Conservation (phyloP, 1,284 basidiomycete genomes). For the Lentinula novae-zelandiae region DNA sequence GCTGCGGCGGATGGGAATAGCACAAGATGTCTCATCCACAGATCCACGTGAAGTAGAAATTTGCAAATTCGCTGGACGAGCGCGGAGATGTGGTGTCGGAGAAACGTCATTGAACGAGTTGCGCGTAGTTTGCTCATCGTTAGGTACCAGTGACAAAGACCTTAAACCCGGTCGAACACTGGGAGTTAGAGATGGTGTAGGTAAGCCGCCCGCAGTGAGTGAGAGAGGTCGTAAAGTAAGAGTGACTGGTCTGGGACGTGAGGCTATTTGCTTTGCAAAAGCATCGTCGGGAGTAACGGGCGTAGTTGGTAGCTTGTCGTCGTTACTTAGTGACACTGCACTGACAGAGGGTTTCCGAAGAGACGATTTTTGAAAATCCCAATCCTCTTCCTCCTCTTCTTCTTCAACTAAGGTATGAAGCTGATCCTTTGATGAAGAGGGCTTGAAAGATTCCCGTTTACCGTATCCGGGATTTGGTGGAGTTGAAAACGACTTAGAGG, state of each 20-base stretch:
- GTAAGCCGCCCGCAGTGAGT: conserved; percentile 53
- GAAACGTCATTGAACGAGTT: conserved; percentile 9
- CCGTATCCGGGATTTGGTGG: conserved; percentile 41
- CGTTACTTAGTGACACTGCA: neutral
- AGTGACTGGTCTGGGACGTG: conserved; percentile 49
- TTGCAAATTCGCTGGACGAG: conserved; percentile 26
- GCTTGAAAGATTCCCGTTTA: conserved; percentile 79
- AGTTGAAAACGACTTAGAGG: conserved; percentile 52
- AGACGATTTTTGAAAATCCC: conserved; percentile 14
- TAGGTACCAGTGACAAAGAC: conserved; percentile 43
- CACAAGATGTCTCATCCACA: neutral
- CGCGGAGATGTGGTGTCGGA: conserved; percentile 20
- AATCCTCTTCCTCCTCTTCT: conserved; percentile 73
- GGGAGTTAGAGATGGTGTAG: conserved; percentile 53
- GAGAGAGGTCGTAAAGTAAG: conserved; percentile 70
- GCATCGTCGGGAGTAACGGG: conserved; percentile 5
- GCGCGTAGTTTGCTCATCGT: conserved; percentile 20
- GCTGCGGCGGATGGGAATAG: conserved; percentile 36
- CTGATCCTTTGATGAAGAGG: conserved; percentile 66
- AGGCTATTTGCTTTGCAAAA: conserved; percentile 24
- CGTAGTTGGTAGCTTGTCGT: neutral
- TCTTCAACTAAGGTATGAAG: conserved; percentile 75
- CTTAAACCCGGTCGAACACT: conserved; percentile 42
- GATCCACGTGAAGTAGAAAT: conserved; percentile 4
- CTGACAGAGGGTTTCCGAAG: neutral